These are phyloP conservation scores for Umbelopsis isabellina DNA, from an alignment of 192 early-diverging fungal species.

Conservation along the genomic window DNA sequence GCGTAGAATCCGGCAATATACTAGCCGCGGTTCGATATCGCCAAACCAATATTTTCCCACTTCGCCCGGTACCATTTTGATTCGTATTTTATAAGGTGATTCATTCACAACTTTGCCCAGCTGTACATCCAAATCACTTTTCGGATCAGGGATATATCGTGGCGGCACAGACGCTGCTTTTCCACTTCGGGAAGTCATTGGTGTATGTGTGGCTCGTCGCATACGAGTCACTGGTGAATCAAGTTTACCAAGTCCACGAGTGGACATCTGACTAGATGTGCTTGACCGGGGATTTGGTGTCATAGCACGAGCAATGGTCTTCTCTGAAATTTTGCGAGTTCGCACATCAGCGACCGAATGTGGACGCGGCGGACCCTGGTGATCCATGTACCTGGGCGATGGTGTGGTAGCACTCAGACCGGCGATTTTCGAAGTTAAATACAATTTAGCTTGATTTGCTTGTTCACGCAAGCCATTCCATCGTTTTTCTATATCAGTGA, in stretches of 20 bases:
- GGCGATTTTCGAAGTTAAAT: conserved; percentile 15
- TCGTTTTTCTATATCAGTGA: conserved; percentile 44
- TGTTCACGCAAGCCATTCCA: conserved; percentile 51
- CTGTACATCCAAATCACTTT: conserved; percentile 61
- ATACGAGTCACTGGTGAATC: background rate
- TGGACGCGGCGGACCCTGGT: background rate
- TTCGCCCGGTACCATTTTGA: conserved; percentile 55
- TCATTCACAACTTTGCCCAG: conserved; percentile 63
- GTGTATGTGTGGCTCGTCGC: conserved; percentile 7
- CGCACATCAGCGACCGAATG: conserved; percentile 1
- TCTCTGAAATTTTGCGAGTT: conserved; percentile 14
- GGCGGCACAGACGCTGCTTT: conserved; percentile 17
- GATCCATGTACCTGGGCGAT: background rate
- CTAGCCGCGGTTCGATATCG: conserved; percentile 61
- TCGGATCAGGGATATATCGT: conserved; percentile 55
- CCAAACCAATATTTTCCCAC: conserved; percentile 70
- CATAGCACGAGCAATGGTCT: background rate
- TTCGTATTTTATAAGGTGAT: conserved; percentile 52
- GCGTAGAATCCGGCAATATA: conserved; percentile 64
- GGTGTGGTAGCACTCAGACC: background rate
- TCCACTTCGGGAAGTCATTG: conserved; percentile 9
- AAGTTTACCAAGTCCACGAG: background rate
- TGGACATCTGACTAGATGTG: background rate
- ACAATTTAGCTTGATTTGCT: conserved; percentile 48
- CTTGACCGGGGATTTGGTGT: conserved; percentile 2